phyloP scores from a whole-genome alignment of 169 alveolate species.

The Blepharisma undulans region DNA sequence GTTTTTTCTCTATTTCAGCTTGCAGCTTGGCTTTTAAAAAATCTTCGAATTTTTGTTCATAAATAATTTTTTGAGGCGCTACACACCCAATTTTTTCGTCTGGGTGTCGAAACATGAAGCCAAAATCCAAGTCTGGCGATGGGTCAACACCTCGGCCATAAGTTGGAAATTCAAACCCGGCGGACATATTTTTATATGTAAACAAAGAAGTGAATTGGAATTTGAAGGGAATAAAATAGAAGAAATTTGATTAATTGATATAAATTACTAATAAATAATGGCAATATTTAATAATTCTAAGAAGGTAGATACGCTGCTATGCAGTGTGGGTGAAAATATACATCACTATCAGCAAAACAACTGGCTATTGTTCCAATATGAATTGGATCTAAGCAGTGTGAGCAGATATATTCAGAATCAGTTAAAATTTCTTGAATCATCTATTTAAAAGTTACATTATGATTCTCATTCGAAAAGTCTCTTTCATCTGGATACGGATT shows the following conservation, averaged over 20 bases:
- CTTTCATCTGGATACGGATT: background rate
- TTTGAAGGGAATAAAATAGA: background rate
- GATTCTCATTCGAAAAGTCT: background rate
- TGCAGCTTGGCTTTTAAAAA: background rate
- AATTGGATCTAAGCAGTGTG: background rate
- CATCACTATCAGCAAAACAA: background rate
- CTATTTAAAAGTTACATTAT: background rate
- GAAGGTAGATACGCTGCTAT: background rate
- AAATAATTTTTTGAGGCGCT: constrained; percentile 20
- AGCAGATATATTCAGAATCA: background rate
- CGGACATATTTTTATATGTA: background rate
- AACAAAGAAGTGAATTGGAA: no score
- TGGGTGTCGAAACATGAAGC: background rate
- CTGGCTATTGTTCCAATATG: background rate
- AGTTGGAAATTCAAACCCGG: constrained; percentile 20
- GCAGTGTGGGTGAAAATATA: background rate
- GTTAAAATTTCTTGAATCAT: background rate
- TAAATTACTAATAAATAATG: background rate
- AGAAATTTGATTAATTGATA: background rate
- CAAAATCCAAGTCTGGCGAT: constrained; percentile 16
- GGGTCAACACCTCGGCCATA: constrained; percentile 35
- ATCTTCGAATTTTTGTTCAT: constrained; percentile 32
- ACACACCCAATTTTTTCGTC: background rate
- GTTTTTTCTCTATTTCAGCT: background rate
- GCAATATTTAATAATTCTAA: background rate